These are phyloP conservation scores for Bacterosira constricta DNA, from an alignment of 108 stramenopile genomes.

Conservation along the genomic window DNA sequence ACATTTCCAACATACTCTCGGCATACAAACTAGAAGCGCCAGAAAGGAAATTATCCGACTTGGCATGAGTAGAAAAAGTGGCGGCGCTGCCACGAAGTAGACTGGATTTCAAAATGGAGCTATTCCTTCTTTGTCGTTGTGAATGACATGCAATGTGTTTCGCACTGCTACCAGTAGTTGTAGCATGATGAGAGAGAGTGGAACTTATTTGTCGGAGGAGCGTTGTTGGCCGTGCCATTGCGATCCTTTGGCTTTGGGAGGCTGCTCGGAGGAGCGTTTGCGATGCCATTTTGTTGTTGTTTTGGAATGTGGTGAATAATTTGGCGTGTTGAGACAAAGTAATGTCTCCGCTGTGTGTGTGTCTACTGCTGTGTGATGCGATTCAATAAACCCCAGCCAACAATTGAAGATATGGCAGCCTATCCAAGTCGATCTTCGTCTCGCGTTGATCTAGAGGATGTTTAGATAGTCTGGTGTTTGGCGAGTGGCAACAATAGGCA, in stretches of 20 bases:
- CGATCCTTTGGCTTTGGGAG: conserved; percentile 13
- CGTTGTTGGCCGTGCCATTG: too few relatives aligned
- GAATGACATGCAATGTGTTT: too few relatives aligned
- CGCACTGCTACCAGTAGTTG: not conserved
- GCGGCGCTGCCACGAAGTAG: not conserved
- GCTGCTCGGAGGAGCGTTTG: conserved; percentile 25
- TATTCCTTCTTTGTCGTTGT: too few relatives aligned
- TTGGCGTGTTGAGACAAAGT: too few relatives aligned
- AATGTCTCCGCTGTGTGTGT: too few relatives aligned
- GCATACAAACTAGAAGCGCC: conserved; percentile 78
- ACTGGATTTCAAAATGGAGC: not conserved
- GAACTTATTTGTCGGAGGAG: not conserved
- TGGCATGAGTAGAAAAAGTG: conserved; percentile 8
- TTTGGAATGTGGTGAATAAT: too few relatives aligned
- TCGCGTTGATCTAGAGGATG: not conserved
- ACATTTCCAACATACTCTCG: conserved; percentile 86
- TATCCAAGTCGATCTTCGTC: too few relatives aligned
- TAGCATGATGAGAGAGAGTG: not conserved
- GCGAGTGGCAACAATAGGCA: too few relatives aligned
- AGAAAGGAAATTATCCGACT: conserved; percentile 71
- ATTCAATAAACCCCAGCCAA: too few relatives aligned
- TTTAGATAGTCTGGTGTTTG: not conserved
- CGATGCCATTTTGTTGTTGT: conserved; percentile 6
- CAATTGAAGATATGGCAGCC: too few relatives aligned
- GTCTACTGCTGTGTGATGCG: too few relatives aligned